Base-by-base conservation (phyloP, 306 rosid genomes). In the Psophocarpus tetragonolobus region DNA sequence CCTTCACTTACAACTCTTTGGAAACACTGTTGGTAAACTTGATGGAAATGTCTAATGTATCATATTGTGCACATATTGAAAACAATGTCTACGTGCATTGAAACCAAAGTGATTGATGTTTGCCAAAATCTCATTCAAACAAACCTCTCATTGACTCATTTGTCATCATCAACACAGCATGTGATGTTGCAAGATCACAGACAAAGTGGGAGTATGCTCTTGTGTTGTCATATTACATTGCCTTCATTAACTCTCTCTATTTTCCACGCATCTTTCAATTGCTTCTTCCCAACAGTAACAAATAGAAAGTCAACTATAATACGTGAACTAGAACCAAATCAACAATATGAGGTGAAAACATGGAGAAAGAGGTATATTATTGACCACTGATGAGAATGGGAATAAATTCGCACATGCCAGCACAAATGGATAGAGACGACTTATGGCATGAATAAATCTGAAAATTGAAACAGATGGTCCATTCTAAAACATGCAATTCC, bases 1-100 rank as follows among this genome's bases (percentile, higher is more conserved):
- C 18, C 17, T 54, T 56, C 32, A n/a, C n/a, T n/a, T n/a, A 27
- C 9, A 27, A 29, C 33, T 58, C 38, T 5, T 58, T 58, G 12
- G 6, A 26, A 58, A 8, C 29, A 36, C 21, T 27, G 38, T 14
- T 6, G 21, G 66, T 58, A 58, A 58, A 58, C 66, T 8, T 27
- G 66, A 4, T 1, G 1, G 23, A 12, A 57, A 26, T 57, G 36
- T 29, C 38, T 14, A 27, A 13, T 58, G 10, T 58, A 29, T 27
- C n/a, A 58, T 6, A 14, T 27, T 27, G 38, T 26, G 38, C 66
- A 58, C 38, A 58, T 13, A 27, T 2, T 14, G 3, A 29, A n/a
- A 58, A 58, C 38, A 58, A 12, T 57, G 66, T 58, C 66, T 58
- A 58, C 14, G 38, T 58, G 21, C 66, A 58, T 58, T 58, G 66